Base-by-base conservation (phyloP, 306 rosid genomes). In the Spatholobus suberectus region DNA sequence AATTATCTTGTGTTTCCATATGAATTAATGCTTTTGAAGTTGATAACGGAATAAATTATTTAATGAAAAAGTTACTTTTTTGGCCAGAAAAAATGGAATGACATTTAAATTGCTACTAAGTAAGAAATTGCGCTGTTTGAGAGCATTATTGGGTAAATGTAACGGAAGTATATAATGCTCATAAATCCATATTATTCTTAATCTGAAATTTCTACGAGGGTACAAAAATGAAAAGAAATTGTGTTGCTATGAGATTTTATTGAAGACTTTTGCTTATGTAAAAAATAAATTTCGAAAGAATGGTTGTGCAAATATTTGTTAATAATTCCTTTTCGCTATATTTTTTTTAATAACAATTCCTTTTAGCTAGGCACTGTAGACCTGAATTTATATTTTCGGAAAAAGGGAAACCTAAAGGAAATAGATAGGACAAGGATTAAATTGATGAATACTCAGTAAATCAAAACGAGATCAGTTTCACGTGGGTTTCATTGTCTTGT, bases 401-500 rank as follows among this genome's bases (percentile, higher is more conserved):
- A 38, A 26, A 54, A 20, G 46, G 61, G 26, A 43, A 63, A 63
- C 41, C 75, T 21, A 66, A 23, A 79, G 44, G 21, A 52, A 20
- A 27, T 55, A n/a, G 38, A 59, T 70, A 58, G 78, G 51, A 59
- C 57, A 76, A 40, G 26, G 71, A 35, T 82, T 55, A 69, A 40
- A 70, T 37, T 23, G 55, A 52, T 35, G 43, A 68, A 35, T 21
- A 49, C 23, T 5, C 18, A 29, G 76, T 78, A 79, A 78, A 78
- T 21, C 15, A 21, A 52, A 35, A 75, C 13, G 32, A 20, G 41
- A 79, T 51, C 76, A 17, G 57, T 14, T 23, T 67, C 82, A 68
- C 82, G 62, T 79, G 76, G 75, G 67, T 20, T 21, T 66, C 67
- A 52, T 77, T 77, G 37, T 23, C 52, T 37, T 52, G 68, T 35